Conservation (phyloP, 2,329 filamentous ascomycete species). For the Neodidymelliopsis sp. region DNA sequence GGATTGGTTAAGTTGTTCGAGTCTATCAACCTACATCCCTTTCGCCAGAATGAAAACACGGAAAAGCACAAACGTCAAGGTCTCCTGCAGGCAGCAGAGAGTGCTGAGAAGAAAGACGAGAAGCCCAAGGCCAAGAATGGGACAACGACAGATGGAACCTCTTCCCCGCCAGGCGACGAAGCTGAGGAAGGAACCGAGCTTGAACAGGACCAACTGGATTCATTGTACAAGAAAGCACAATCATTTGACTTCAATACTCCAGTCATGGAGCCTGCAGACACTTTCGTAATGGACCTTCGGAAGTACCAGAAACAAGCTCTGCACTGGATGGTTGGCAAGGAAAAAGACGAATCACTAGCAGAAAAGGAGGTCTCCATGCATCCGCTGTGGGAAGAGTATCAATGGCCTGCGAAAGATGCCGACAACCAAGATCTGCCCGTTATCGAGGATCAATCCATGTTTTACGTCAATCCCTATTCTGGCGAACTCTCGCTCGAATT, state of each 20-base stretch:
- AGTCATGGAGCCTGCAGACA: slow-evolving; percentile 80
- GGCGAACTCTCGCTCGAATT: slow-evolving; percentile 93
- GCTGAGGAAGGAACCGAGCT: slow-evolving; percentile 87
- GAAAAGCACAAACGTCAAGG: slow-evolving; percentile 83
- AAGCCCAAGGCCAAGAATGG: slow-evolving; percentile 58
- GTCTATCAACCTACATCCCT: slow-evolving; percentile 83
- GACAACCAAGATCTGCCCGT: slow-evolving; percentile 77
- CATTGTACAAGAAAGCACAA: slow-evolving; percentile 93
- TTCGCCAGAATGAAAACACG: slow-evolving; percentile 74
- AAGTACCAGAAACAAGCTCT: slow-evolving; percentile 96
- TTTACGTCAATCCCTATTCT: slow-evolving; percentile 97
- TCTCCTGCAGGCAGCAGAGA: slow-evolving; percentile 84
- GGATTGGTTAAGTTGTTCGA: slow-evolving; percentile 88
- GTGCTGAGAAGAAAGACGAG: slow-evolving; percentile 74
- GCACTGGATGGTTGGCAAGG: slow-evolving; percentile 95
- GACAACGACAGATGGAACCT: slow-evolving; percentile 52
- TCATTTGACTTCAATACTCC: slow-evolving; percentile 95
- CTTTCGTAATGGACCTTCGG: slow-evolving; percentile 82
- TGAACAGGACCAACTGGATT: slow-evolving; percentile 93
- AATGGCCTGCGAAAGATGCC: slow-evolving; percentile 85
- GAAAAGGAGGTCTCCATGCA: slow-evolving; percentile 84
- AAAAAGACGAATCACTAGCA: slow-evolving; percentile 76
- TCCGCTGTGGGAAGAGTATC: slow-evolving; percentile 95
- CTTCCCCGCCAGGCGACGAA: slow-evolving; percentile 67
- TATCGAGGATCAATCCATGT: slow-evolving; percentile 72